Evolutionary conservation across 345 rosid species (phyloP).

Genomic region (Eucalyptus paniculata): DNA sequence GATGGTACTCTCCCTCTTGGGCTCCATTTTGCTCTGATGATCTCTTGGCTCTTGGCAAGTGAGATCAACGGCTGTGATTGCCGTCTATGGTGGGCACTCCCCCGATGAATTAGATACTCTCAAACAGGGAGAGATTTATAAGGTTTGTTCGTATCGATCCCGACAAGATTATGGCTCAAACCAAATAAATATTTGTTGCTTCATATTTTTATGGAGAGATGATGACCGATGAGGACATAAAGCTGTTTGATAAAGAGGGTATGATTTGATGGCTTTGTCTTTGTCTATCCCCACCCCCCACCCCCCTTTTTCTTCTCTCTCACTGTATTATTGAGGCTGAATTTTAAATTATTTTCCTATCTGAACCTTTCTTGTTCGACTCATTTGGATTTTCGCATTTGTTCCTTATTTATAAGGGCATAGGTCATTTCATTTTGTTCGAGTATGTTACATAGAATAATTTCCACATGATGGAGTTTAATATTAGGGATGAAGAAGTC

Average conservation of each 20-base stretch:
- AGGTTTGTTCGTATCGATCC: neutral
- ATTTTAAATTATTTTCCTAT: neutral
- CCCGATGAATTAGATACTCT: neutral
- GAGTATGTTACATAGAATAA: neutral
- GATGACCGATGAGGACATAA: neutral
- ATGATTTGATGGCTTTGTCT: neutral
- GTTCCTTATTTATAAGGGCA: neutral
- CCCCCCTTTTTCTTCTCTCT: neutral
- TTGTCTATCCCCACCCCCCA: neutral
- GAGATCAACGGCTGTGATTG: neutral
- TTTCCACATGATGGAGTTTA: neutral
- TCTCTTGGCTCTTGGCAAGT: neutral
- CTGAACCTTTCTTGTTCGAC: neutral
- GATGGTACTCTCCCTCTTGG: neutral
- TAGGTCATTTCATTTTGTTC: neutral
- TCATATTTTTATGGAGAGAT: neutral
- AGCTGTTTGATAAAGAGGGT: neutral
- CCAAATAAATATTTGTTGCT: neutral
- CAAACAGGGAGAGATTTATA: neutral
- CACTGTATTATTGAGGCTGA: neutral
- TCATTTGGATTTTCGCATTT: neutral
- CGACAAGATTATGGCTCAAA: neutral
- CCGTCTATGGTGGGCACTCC: neutral
- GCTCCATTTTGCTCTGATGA: neutral
- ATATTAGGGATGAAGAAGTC: neutral